A percentile compares a stretch with the other conserved stretches of the same genome.
These are phyloP conservation scores for Tolypocladium capitatum DNA, from an alignment of 2,329 filamentous ascomycete genomes.

Conservation along the genomic window DNA sequence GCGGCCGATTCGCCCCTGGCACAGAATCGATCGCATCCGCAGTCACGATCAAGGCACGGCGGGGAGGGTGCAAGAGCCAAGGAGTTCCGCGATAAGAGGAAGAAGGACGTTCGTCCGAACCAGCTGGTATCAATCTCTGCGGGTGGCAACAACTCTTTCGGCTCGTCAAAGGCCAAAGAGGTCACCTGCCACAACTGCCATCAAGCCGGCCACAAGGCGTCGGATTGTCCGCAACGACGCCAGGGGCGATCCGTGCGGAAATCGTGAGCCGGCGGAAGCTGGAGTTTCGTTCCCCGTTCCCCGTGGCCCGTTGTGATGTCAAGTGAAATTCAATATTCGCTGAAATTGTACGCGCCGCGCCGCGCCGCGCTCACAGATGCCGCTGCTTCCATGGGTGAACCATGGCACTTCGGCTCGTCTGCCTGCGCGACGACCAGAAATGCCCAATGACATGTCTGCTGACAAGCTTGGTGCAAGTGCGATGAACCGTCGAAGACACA, in stretches of 20 bases:
- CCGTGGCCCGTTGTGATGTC: not conserved
- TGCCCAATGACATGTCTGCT: not conserved
- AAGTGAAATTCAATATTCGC: not conserved
- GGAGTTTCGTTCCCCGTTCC: not conserved
- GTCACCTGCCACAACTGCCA: conserved; percentile 48
- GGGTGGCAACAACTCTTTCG: conserved; percentile 12
- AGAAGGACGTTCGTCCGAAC: conserved; percentile 55
- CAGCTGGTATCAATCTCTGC: conserved; percentile 48
- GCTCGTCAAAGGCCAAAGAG: conserved; percentile 9
- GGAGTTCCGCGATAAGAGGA: conserved; percentile 43
- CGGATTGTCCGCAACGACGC: conserved; percentile 34
- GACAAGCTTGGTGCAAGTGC: not conserved
- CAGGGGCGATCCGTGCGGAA: conserved; percentile 1
- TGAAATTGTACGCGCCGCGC: not conserved
- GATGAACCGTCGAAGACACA: not conserved
- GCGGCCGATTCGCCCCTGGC: conserved; percentile 6
- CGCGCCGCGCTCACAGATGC: not conserved
- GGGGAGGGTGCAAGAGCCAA: conserved; percentile 21
- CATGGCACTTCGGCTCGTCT: not conserved
- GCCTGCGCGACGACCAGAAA: not conserved
- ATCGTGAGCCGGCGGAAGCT: not conserved
- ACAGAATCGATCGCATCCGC: conserved; percentile 18
- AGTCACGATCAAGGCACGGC: conserved; percentile 15
- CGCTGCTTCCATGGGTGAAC: not conserved
- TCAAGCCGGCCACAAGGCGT: conserved; percentile 44